Evolutionary conservation across 148 eudicot species (phyloP).

Genomic region (Nyssa sinensis): DNA sequence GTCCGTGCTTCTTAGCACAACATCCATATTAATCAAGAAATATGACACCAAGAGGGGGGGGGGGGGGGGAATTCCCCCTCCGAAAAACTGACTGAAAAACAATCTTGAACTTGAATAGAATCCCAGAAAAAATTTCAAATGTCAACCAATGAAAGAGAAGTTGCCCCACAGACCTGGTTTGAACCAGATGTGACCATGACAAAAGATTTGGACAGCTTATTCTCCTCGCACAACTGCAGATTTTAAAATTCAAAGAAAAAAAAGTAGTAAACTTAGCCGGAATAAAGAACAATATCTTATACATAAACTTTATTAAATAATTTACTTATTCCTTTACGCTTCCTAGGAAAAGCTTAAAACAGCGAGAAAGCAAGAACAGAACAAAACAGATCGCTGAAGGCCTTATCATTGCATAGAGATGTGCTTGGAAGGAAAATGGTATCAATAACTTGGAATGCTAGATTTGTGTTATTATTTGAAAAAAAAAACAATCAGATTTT

Average conservation of each 20-base stretch:
- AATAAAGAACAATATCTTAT: not conserved
- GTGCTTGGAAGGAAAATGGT: no score
- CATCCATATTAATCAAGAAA: no score
- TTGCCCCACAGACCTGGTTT: constrained; percentile 25
- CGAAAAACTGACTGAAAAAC: not conserved
- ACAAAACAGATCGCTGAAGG: not conserved
- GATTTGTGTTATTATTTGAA: no score
- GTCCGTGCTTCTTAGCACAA: no score
- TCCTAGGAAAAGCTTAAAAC: not conserved
- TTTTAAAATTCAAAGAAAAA: not conserved
- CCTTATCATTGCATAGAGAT: not conserved
- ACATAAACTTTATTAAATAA: not conserved
- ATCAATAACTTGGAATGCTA: no score
- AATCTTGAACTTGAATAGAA: not conserved
- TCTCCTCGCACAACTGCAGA: constrained; percentile 28
- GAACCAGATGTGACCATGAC: constrained; percentile 42
- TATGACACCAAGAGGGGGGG: no score
- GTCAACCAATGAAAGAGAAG: not conserved
- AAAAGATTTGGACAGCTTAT: constrained; percentile 23
- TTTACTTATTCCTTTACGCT: not conserved
- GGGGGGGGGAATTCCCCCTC: no score
- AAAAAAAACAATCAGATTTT: not conserved
- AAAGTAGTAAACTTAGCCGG: not conserved
- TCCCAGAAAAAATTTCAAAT: not conserved
- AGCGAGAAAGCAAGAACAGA: not conserved